phyloP scores from a whole-genome alignment of 768 basidiomycete genomes.

The Coprinopsis strossmayeri region DNA sequence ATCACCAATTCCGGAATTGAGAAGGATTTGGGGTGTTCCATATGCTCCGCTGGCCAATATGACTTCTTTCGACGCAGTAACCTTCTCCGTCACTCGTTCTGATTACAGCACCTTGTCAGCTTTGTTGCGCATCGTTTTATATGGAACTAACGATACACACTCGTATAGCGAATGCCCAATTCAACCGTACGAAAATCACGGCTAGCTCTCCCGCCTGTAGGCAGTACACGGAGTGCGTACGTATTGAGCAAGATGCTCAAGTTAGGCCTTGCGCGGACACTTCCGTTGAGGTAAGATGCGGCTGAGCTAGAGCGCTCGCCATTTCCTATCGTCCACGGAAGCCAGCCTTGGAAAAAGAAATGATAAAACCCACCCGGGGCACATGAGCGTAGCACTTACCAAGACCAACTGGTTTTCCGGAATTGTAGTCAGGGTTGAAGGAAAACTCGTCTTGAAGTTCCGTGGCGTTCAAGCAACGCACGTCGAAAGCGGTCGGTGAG shows the following conservation, averaged over 20 bases:
- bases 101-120: no score
- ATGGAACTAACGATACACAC: neutral
- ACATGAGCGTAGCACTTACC: no score
- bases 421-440: slow-evolving; percentile 21
- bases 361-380: neutral
- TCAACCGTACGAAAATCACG: neutral
- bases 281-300: slow-evolving; percentile 21
- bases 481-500: slow-evolving; percentile 22
- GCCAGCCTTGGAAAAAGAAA: slow-evolving; percentile 12
- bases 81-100: neutral
- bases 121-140: no score
- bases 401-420: slow-evolving; percentile 24
- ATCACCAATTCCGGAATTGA: slow-evolving; percentile 16
- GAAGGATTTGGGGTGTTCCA: slow-evolving; percentile 12
- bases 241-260: slow-evolving; percentile 25
- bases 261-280: slow-evolving; percentile 20
- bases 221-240: slow-evolving; percentile 21
- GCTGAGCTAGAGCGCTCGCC: slow-evolving; percentile 25
- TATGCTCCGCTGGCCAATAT: slow-evolving; percentile 13
- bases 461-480: slow-evolving; percentile 20
- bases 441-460: slow-evolving; percentile 20
- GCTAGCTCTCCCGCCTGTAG: neutral
- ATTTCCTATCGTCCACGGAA: slow-evolving; percentile 19
- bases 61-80: slow-evolving; percentile 10
- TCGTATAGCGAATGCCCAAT: neutral